Evolutionary conservation across 106 monocot species (phyloP).

Genomic region (Cymbidium sinense): DNA sequence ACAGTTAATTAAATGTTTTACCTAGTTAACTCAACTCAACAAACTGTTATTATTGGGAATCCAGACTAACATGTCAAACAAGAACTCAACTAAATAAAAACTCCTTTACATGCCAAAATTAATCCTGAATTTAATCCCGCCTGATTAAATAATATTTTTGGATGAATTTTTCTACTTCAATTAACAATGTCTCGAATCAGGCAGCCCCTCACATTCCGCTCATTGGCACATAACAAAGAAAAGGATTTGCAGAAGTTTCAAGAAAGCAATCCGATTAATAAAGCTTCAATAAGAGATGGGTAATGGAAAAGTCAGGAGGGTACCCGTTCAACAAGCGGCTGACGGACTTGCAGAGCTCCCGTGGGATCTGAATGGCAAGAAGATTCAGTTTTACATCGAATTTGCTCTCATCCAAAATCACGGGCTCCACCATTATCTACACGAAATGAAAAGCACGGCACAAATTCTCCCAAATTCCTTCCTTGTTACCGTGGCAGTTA

Average conservation of each 20-base stretch:
- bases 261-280: background rate
- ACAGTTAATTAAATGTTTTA: no score
- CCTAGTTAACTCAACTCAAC: no score
- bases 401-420: constrained; percentile 51
- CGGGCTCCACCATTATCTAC: background rate
- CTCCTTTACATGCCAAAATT: no score
- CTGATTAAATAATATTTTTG: no score
- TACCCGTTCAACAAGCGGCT: constrained; percentile 68
- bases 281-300: background rate
- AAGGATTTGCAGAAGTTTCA: background rate
- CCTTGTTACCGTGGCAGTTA: background rate
- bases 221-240: background rate
- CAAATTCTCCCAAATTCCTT: background rate
- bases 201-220: background rate
- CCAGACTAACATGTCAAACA: no score
- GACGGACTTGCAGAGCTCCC: constrained; percentile 53
- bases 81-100: no score
- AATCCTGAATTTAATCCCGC: no score
- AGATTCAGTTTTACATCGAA: constrained; percentile 66
- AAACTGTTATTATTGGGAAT: no score
- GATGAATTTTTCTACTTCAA: no score
- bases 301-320: background rate
- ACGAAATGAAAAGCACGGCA: background rate
- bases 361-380: constrained; percentile 69
- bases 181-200: no score